Conservation (phyloP, 1,284 basidiomycete genomes). For the Boletellus dicymbophilus region DNA sequence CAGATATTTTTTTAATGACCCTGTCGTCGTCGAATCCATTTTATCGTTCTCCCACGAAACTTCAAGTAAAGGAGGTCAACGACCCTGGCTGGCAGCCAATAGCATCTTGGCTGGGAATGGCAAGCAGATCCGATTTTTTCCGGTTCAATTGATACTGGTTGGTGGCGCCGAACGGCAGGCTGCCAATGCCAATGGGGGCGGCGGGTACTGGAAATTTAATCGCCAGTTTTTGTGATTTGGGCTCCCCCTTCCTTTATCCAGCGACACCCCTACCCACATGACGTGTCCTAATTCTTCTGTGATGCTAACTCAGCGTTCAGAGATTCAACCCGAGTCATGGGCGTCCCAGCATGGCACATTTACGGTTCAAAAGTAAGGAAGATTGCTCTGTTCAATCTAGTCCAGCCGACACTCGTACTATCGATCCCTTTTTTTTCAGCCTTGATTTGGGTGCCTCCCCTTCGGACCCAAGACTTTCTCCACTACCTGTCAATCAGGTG, state of each 20-base stretch:
- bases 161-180: conserved; percentile 8
- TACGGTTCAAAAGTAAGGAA: background rate
- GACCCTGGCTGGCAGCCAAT: conserved; percentile 6
- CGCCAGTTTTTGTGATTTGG: background rate
- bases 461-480: background rate
- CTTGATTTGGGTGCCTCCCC: background rate
- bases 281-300: background rate
- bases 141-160: no score
- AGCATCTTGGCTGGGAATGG: conserved; percentile 1
- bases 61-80: no score
- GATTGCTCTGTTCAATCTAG: background rate
- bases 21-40: no score
- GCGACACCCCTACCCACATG: conserved; percentile 1
- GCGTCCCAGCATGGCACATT: background rate
- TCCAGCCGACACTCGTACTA: background rate
- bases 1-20: no score
- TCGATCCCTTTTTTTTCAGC: background rate
- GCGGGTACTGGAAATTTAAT: conserved; percentile 4
- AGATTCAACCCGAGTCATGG: background rate
- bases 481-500: background rate
- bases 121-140: background rate
- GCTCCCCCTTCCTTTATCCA: background rate
- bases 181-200: conserved; percentile 4
- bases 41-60: no score
- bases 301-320: background rate